phyloP scores from a whole-genome alignment of 1,284 basidiomycete genomes.

The Xerocomus amazonicus region DNA sequence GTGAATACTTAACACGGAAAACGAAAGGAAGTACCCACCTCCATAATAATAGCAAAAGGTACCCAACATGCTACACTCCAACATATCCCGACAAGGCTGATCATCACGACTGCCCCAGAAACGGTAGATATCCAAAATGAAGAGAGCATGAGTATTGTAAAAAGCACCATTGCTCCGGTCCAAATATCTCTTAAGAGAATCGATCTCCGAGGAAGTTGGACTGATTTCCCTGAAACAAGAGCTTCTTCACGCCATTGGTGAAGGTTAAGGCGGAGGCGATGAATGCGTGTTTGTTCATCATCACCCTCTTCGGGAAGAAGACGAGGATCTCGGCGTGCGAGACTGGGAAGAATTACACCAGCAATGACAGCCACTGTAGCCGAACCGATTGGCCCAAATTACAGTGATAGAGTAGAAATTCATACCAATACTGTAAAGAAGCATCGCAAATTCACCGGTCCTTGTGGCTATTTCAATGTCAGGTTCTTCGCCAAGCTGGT shows the following conservation, averaged over 20 bases:
- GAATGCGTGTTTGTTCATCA: conserved; percentile 69
- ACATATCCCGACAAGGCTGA: conserved; percentile 83
- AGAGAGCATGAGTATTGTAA: conserved; percentile 71
- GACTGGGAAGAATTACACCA: conserved; percentile 78
- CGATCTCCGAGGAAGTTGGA: conserved; percentile 80
- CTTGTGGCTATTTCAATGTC: conserved; percentile 80
- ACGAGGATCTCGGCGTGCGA: conserved; percentile 75
- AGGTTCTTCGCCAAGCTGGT: conserved; percentile 68
- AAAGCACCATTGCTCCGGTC: conserved; percentile 81
- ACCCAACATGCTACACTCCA: conserved; percentile 97
- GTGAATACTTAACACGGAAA: conserved; percentile 3
- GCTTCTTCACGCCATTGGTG: conserved; percentile 81
- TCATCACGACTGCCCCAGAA: conserved; percentile 69
- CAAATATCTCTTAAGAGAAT: conserved; percentile 89
- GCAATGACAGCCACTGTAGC: conserved; percentile 77
- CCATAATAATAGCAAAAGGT: conserved; percentile 90
- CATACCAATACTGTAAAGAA: conserved; percentile 84
- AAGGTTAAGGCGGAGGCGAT: conserved; percentile 67
- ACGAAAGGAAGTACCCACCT: conserved; percentile 45
- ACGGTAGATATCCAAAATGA: conserved; percentile 84
- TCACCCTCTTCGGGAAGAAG: conserved; percentile 69
- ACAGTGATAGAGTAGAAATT: conserved; percentile 5
- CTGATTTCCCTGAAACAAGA: conserved; percentile 61
- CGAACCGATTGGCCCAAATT: conserved; percentile 6
- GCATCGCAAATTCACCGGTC: conserved; percentile 84